These are phyloP conservation scores for Aspergillus novoparasiticus DNA, from an alignment of 2,329 filamentous ascomycete species.

Conservation along the genomic window DNA sequence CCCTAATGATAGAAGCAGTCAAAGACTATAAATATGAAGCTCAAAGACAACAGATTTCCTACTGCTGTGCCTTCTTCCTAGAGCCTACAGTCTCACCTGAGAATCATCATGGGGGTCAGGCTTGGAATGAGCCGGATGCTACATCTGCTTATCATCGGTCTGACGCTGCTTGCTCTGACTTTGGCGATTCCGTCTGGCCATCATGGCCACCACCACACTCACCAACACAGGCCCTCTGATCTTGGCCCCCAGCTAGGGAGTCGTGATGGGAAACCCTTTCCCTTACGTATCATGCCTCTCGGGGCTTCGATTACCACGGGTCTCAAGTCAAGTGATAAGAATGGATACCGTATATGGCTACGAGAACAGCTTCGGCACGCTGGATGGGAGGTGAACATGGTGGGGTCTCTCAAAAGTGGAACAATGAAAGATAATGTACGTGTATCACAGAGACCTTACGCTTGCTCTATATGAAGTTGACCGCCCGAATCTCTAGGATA, in stretches of 20 bases:
- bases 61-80: too few species aligned
- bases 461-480: not conserved
- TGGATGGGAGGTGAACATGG: constrained; percentile 18
- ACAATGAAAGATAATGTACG: constrained; percentile 24
- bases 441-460: not conserved
- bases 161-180: not conserved
- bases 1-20: too few species aligned
- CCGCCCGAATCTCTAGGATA: constrained; percentile 14
- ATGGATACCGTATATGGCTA: constrained; percentile 15
- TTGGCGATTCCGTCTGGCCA: not conserved
- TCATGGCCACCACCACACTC: not conserved
- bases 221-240: not conserved
- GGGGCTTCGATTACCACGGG: constrained; percentile 18
- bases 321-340: constrained; percentile 3
- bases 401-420: constrained; percentile 7
- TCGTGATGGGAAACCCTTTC: constrained; percentile 3
- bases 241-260: not conserved
- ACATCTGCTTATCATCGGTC: not conserved
- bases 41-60: too few species aligned
- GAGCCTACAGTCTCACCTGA: too few species aligned
- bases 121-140: not conserved
- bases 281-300: constrained; percentile 13
- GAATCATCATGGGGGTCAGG: not conserved
- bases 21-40: too few species aligned
- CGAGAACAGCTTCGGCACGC: constrained; percentile 7